Base-by-base conservation (phyloP, 2,329 filamentous ascomycete species). In the Cladophialophora chaetospira region DNA sequence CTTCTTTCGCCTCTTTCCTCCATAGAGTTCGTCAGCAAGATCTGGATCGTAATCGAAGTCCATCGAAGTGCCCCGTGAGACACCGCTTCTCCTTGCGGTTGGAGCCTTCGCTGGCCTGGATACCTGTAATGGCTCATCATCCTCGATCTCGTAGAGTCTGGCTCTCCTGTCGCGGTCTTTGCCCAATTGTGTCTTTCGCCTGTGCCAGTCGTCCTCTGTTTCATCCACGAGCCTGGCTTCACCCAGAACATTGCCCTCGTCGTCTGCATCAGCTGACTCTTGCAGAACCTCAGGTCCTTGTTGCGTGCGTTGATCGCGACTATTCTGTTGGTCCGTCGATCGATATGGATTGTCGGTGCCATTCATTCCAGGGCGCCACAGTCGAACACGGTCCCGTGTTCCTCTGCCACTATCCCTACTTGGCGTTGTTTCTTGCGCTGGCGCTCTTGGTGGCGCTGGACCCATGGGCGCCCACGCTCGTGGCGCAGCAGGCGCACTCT, bases 161-260 rank as follows among this genome's bases (percentile, higher is more conserved):
- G 48, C 55, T 57, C 60, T 59, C 42, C 60, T 53, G 31, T 57
- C 33, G 15, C 19, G 49, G 23, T 54, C 53, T 48, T 55, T 62
- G 26, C 23, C 36, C 17, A 29, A 26, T 8, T n/a, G 23, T 9
- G 26, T 44, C 31, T 51, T 55, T 29, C 50, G 49, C 21, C 26
- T 36, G 33, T 33, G 42, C 46, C 43, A 55, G 6, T 52, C 40
- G 36, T 36, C 36, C 38, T 49, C 43, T 29, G 29, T 26, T 40
- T 44, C 36, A 25, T 28, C 44, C 45, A 8, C 35, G 35, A 42
- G 15, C 26, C 78, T 75, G 11, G 77, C 72, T 51, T 82, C 79
- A 4, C 26, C 48, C 21, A 51, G 9, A 8, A 17, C 2, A 43
- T n/a, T 19, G 17, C 23, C 11, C n/a, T 43, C 33, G 17, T 42